Evolutionary conservation across 495 filamentous ascomycete genomes (phyloP), one percentile per base, ranked within the genome.

Genomic region (Wilcoxina mikolae): DNA sequence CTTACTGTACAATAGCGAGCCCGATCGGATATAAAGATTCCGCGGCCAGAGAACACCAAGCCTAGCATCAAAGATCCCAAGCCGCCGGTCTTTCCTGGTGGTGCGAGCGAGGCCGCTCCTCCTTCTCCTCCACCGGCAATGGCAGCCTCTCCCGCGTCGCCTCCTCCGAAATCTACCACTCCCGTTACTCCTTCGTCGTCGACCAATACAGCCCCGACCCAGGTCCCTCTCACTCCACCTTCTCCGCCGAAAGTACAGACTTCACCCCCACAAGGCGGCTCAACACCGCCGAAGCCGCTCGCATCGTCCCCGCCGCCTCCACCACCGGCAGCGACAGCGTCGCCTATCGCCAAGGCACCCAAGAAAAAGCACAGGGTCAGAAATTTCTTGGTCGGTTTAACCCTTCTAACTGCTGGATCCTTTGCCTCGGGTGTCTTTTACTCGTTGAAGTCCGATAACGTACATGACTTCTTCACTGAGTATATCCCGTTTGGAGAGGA

Each of bases 401-500:
- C 86, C 45, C 66, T 94, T 28, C 75, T 94, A 7, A 76, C 81
- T 35, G 80, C 76, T 4, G 64, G 93, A 15, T 80, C 81, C 27
- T 98, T 94, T 57, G 89, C 78, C 54, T 87, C 86, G 55, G 86
- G 89, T 45, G 79, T 94, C 46, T 94, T 84, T 71, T 85, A 93
- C 65, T 91, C 91, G 22, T 76, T 94, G 56, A 79, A 88, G 69
- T 91, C 81, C 58, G 91, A 98, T 72, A 94, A 90, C 68, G 95
- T 95, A 75, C 93, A 98, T 67, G 91, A 98, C 66, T 95, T 96
- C 72, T 98, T 98, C 72, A 96, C 93, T 42, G 89, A 95, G 70
- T 98, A 91, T 68, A 70, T 98, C 4, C 91, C 91, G 2, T 94
- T 86, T 56, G 93, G 90, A 51, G 91, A 98, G 70, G 85, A 95